These are phyloP conservation scores for Pelargonium nanum DNA, from an alignment of 345 rosid species.

Conservation along the genomic window DNA sequence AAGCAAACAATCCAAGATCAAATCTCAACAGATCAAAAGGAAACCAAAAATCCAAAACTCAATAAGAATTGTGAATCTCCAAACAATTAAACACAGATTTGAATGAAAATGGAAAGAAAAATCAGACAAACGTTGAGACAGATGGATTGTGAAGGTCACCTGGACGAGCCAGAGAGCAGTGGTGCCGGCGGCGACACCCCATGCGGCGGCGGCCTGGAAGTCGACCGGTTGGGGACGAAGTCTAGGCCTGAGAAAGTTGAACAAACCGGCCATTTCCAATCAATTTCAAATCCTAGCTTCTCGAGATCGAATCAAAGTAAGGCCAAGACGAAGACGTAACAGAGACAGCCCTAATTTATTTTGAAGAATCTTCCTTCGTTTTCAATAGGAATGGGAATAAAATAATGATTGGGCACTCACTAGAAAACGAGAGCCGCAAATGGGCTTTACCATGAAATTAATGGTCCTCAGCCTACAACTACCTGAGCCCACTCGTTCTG, in stretches of 20 bases:
- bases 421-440: background rate
- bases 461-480: background rate
- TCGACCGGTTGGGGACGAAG: constrained; percentile 48
- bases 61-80: too few relatives aligned
- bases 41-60: too few relatives aligned
- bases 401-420: background rate
- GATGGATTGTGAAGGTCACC: constrained; percentile 25
- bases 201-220: constrained; percentile 58
- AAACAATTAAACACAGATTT: too few relatives aligned
- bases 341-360: background rate
- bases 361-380: background rate
- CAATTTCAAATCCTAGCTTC: background rate
- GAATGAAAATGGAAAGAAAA: background rate
- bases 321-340: background rate
- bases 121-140: background rate
- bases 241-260: constrained; percentile 42
- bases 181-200: constrained; percentile 79
- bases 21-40: too few relatives aligned
- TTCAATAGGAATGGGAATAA: background rate
- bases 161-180: constrained; percentile 67
- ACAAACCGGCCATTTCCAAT: constrained; percentile 41
- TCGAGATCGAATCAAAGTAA: background rate
- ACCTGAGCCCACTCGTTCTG: background rate
- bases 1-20: background rate
- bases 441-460: background rate